Percentiles rank a stretch among this genome's conserved stretches.
phyloP scores from a whole-genome alignment of 148 eudicot species.

The Vaccinium myrtillus region DNA sequence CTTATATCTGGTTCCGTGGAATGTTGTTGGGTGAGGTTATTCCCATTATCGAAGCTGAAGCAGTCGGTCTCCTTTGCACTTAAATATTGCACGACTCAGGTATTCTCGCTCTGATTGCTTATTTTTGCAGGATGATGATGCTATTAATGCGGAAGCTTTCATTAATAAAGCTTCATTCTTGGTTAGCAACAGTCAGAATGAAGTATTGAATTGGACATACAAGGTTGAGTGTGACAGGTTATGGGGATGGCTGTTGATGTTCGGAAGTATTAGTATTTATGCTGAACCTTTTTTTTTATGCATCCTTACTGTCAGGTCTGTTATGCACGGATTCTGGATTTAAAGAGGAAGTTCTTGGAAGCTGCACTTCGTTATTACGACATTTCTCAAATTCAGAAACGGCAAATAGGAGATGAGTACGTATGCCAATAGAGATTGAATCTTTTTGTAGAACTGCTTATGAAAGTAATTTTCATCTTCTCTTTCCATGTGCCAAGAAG shows the following conservation, averaged over 20 bases:
- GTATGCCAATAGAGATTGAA: slow-evolving; percentile 24
- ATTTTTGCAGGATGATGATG: slow-evolving; percentile 88
- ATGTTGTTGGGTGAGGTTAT: neutral
- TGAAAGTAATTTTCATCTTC: neutral
- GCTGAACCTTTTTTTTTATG: slow-evolving; percentile 9
- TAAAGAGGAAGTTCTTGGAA: slow-evolving; percentile 96
- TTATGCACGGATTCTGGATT: slow-evolving; percentile 87
- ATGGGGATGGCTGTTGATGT: neutral
- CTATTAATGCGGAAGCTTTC: slow-evolving; percentile 90
- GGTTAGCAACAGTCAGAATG: slow-evolving; percentile 83
- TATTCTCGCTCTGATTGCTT: slow-evolving; percentile 9
- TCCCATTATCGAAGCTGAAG: neutral
- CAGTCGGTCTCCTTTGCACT: neutral
- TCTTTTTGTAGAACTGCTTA: neutral
- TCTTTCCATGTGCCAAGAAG: neutral
- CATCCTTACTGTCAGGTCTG: slow-evolving; percentile 54
- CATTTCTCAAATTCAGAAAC: slow-evolving; percentile 91
- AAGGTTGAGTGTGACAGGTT: slow-evolving; percentile 50
- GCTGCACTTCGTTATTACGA: slow-evolving; percentile 96
- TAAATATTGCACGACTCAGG: neutral
- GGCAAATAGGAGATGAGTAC: slow-evolving; percentile 96
- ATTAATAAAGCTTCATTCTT: slow-evolving; percentile 95
- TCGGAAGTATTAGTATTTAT: slow-evolving; percentile 2
- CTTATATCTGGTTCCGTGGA: neutral
- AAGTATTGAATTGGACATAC: slow-evolving; percentile 85